Conservation (phyloP, 2,329 filamentous ascomycete genomes). For the Huntiella bhutanensis region DNA sequence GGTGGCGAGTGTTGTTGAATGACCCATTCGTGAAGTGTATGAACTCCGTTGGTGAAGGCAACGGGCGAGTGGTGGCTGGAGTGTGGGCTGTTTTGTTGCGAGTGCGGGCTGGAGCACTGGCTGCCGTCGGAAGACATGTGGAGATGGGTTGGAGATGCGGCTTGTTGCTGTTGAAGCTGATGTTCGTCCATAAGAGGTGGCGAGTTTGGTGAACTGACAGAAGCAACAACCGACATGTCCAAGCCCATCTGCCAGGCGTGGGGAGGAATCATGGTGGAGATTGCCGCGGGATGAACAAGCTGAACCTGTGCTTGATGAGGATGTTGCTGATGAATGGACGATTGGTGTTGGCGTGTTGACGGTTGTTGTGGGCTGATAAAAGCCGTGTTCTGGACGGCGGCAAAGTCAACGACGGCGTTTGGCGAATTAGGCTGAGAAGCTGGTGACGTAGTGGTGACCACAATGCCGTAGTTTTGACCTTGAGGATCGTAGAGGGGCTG, state of each 20-base stretch:
- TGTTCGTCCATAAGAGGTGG: conserved; percentile 24
- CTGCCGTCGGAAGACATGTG: conserved; percentile 18
- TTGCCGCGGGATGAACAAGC: conserved; percentile 7
- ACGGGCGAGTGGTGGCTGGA: conserved; percentile 32
- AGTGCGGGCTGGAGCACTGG: conserved; percentile 31
- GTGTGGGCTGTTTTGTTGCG: conserved; percentile 24
- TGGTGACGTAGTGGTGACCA: conserved; percentile 1
- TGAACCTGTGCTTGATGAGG: conserved; percentile 5
- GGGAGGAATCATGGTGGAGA: conserved; percentile 17
- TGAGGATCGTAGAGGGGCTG: conserved; percentile 10
- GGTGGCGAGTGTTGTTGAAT: conserved; percentile 31
- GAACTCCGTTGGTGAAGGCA: conserved; percentile 20
- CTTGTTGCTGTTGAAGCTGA: conserved; percentile 19
- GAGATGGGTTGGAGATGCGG: conserved; percentile 16
- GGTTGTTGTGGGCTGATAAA: conserved; percentile 1
- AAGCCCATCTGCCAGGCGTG: conserved; percentile 32
- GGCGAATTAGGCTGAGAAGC: conserved; percentile 2
- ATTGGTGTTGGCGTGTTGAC: background rate
- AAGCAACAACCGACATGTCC: conserved; percentile 28
- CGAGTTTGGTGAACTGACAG: conserved; percentile 28
- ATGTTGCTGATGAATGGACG: conserved; percentile 17
- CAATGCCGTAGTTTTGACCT: conserved; percentile 17
- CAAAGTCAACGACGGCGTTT: conserved; percentile 16
- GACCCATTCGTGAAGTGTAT: conserved; percentile 38
- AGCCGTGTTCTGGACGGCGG: conserved; percentile 7